Evolutionary conservation across 345 rosid genomes (phyloP).

Genomic region (Heritiera littoralis): DNA sequence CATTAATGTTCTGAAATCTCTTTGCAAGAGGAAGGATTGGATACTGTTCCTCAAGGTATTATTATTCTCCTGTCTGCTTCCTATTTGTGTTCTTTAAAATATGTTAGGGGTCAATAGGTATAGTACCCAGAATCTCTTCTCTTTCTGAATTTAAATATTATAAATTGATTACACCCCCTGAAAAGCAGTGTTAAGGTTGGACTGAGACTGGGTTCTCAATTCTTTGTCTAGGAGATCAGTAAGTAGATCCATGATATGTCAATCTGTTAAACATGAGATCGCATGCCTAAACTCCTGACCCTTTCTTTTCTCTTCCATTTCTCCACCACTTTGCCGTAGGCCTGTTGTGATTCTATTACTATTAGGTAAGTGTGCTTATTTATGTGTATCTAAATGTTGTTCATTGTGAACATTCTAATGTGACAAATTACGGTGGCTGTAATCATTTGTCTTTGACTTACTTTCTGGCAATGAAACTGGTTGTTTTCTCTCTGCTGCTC

Average conservation of each 20-base stretch:
- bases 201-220: background rate
- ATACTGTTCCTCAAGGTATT: constrained; percentile 73
- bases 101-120: background rate
- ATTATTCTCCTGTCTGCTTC: background rate
- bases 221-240: background rate
- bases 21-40: constrained; percentile 82
- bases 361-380: background rate
- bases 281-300: background rate
- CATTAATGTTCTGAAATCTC: constrained; percentile 52
- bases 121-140: background rate
- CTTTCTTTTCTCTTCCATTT: constrained; percentile 1
- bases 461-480: constrained; percentile 50
- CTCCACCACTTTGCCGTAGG: background rate
- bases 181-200: background rate
- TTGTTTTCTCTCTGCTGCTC: constrained; percentile 47
- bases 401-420: background rate
- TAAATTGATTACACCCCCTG: background rate
- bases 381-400: background rate
- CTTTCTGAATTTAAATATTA: background rate
- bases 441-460: background rate
- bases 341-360: background rate
- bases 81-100: constrained; percentile 12
- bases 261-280: constrained; percentile 6
- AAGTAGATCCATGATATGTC: background rate
- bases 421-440: background rate